Percentiles rank a stretch among this genome's conserved stretches.
Conservation (phyloP, 1,284 basidiomycete species). For the Sporisorium reilianum region DNA sequence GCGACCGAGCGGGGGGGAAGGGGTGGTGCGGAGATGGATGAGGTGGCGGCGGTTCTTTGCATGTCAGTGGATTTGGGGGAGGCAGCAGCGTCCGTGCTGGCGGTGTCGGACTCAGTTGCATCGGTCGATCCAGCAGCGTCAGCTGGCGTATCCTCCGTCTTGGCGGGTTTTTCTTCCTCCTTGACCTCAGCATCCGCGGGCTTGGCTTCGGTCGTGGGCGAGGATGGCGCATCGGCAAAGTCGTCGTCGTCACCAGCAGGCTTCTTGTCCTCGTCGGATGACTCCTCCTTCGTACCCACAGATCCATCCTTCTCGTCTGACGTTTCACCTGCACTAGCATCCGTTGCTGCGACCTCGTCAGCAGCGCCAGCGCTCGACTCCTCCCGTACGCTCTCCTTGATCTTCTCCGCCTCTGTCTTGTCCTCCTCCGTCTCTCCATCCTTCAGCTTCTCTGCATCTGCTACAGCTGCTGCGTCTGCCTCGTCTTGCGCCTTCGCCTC, state of each 20-base stretch:
- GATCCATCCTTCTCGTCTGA: constrained; percentile 11
- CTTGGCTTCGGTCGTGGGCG: constrained; percentile 26
- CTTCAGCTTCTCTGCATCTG: constrained; percentile 8
- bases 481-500: constrained; percentile 4
- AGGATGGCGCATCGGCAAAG: constrained; percentile 46
- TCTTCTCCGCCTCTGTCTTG: constrained; percentile 41
- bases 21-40: constrained; percentile 18
- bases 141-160: constrained; percentile 7
- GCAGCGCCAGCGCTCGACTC: constrained; percentile 2
- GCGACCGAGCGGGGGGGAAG: constrained; percentile 37
- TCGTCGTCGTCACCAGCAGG: constrained; percentile 30
- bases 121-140: not conserved
- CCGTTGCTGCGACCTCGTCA: constrained; percentile 1
- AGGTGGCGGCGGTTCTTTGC: not conserved
- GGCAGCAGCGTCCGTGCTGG: not conserved
- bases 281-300: not conserved
- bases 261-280: constrained; percentile 21
- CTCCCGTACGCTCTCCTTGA: constrained; percentile 37
- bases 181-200: not conserved
- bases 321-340: not conserved
- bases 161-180: constrained; percentile 2
- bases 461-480: constrained; percentile 3
- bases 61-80: constrained; percentile 5
- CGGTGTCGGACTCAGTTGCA: not conserved
- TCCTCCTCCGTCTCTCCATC: constrained; percentile 12